These are phyloP conservation scores for Xylaria castorea DNA, from an alignment of 495 filamentous ascomycete genomes.

Conservation along the genomic window DNA sequence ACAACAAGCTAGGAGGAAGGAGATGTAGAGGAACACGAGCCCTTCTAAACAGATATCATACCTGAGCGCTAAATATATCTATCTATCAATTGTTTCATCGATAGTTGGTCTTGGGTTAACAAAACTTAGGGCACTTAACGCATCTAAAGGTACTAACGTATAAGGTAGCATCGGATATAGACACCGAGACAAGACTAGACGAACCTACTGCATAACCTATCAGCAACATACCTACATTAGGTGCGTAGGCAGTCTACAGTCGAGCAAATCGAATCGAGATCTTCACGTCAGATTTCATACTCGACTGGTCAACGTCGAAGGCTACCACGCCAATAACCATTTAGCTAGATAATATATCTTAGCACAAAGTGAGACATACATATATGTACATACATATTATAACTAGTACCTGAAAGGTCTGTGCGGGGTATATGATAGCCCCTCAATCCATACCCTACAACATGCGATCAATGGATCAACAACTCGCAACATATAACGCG, in stretches of 20 bases:
- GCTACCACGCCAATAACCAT: no score
- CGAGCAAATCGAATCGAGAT: not conserved
- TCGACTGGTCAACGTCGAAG: not conserved
- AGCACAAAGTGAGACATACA: not conserved
- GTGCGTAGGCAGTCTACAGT: not conserved
- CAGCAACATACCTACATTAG: not conserved
- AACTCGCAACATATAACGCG: not conserved
- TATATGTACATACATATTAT: no score
- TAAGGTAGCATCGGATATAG: not conserved
- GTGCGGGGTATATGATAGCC: not conserved
- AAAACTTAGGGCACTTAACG: no score
- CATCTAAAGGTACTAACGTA: not conserved
- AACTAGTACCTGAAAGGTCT: not conserved
- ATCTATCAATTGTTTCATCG: no score
- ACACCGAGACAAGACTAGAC: not conserved
- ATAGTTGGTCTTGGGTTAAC: no score
- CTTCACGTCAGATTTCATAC: not conserved
- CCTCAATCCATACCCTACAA: not conserved
- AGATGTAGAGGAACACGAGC: no score
- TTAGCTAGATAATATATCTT: not conserved
- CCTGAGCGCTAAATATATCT: no score
- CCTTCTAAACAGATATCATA: no score
- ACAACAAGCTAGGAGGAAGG: no score
- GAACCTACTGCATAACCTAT: not conserved
- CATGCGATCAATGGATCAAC: not conserved